These are phyloP conservation scores for Torrubiella hemipterigena DNA, from an alignment of 2,329 filamentous ascomycete species.

Conservation along the genomic window DNA sequence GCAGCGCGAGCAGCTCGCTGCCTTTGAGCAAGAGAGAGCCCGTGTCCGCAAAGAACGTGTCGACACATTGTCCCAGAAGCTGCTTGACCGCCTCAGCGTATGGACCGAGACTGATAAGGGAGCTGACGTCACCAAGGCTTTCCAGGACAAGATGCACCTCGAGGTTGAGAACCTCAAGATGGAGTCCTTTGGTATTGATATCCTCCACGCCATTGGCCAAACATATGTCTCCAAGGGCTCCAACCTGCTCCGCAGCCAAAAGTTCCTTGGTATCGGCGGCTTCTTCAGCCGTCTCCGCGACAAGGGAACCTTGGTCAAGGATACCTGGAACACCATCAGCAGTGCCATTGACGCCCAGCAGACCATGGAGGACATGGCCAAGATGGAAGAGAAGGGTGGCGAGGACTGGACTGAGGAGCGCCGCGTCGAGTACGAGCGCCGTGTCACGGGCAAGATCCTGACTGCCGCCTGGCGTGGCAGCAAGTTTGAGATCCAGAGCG, in stretches of 20 bases:
- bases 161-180: conserved; percentile 98
- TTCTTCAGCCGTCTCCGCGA: conserved; percentile 93
- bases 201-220: conserved; percentile 84
- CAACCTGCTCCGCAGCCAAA: conserved; percentile 83
- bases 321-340: conserved; percentile 96
- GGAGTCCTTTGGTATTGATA: conserved; percentile 95
- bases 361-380: conserved; percentile 98
- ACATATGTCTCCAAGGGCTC: conserved; percentile 85
- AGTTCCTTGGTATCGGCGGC: conserved; percentile 89
- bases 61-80: conserved; percentile 69
- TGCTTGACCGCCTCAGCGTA: conserved; percentile 78
- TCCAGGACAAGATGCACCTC: conserved; percentile 85
- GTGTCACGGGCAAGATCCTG: conserved; percentile 94
- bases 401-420: conserved; percentile 98
- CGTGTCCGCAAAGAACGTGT: conserved; percentile 82
- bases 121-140: conserved; percentile 70
- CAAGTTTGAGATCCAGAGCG: conserved; percentile 96
- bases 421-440: conserved; percentile 87
- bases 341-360: conserved; percentile 95
- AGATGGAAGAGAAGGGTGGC: conserved; percentile 84
- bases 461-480: conserved; percentile 92
- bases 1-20: conserved; percentile 81
- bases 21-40: conserved; percentile 77
- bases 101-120: conserved; percentile 98
- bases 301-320: conserved; percentile 92